These are phyloP conservation scores for Ensete ventricosum DNA, from an alignment of 176 grass and related monocot genomes.

Conservation along the genomic window DNA sequence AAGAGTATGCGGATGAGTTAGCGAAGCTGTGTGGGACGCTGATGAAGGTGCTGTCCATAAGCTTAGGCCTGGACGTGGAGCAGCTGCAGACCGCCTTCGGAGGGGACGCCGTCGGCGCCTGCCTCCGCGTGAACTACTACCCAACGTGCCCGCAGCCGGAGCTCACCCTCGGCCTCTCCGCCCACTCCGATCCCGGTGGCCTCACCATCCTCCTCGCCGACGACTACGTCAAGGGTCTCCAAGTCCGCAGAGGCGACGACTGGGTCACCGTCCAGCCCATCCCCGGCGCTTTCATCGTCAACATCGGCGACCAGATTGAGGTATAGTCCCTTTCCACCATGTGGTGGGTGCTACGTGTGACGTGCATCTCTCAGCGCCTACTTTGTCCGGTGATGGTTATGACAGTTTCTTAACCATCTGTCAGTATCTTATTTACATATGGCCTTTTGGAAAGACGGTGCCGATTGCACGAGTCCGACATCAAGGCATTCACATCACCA, in stretches of 20 bases:
- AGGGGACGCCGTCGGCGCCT: conserved; percentile 14
- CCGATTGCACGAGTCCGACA: too few relatives aligned
- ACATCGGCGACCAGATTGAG: conserved; percentile 47
- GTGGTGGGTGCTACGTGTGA: too few relatives aligned
- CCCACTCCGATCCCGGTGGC: conserved; percentile 34
- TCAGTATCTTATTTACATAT: too few relatives aligned
- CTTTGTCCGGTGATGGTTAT: neutral
- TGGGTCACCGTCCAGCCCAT: conserved; percentile 30
- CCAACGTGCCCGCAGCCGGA: conserved; percentile 44
- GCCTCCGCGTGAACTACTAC: conserved; percentile 30
- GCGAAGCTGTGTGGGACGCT: conserved; percentile 21
- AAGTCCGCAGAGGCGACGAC: conserved; percentile 17
- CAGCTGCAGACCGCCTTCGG: conserved; percentile 23
- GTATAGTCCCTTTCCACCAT: neutral
- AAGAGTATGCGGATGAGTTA: conserved; percentile 24
- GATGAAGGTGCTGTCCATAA: conserved; percentile 19
- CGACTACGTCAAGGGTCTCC: conserved; percentile 24
- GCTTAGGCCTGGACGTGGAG: conserved; percentile 23
- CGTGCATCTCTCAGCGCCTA: neutral
- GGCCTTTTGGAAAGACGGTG: too few relatives aligned
- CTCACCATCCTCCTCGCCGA: conserved; percentile 31
- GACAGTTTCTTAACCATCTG: neutral
- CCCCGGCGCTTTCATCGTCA: conserved; percentile 28
- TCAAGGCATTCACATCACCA: too few relatives aligned
- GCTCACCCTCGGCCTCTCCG: conserved; percentile 32